Evolutionary conservation across 2,329 filamentous ascomycete genomes (phyloP), one percentile per base, ranked within the genome.

Genomic region (Spiromastix sp.): DNA sequence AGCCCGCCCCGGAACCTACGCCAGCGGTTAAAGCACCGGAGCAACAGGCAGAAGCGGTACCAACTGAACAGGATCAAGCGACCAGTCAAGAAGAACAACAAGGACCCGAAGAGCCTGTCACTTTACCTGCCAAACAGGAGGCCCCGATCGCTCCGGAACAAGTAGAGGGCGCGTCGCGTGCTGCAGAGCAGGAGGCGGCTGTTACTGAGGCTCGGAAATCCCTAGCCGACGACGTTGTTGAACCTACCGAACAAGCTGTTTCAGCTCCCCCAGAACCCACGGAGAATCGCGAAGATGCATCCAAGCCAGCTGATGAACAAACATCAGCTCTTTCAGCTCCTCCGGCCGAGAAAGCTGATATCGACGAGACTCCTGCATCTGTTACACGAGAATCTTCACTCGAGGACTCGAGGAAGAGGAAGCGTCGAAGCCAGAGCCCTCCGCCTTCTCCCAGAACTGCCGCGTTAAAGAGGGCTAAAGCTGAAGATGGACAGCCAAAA

Each of bases 391-490:
- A 37, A 43, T 60, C 65, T 47, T 46, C 59, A 26, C 46, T 61
- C 21, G 67, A 73, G 42, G 75, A 79, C 45, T 63, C 63, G 26
- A 72, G 73, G 46, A 82, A 79, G 56, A 69, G 79, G 42, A 83
- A 81, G 55, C 73, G 77, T 46, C 69, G 77, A 46, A 83, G 77
- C 28, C 65, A 67, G 37, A 81, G 70, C 38, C 79, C 78, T 22
- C 63, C 70, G 13, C 72, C 72, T 6, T 68, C 65, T 7, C 59
- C 64, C 16, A 67, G 74, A 38, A 68, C 72, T 10, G 56, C 68
- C 31, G 64, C 67, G 29, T 63, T 61, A 33, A 81, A 81, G 52
- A 74, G 71, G 41, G 59, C 66, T 8, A 71, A 69, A 44, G 57
- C 67, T 31, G 64, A 51, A 13, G 44, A 45, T 39, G 47, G 41